Evolutionary conservation across 441 rosid genomes (phyloP), one percentile per base, ranked within the genome.

Genomic region (Gossypium schwendimanii): DNA sequence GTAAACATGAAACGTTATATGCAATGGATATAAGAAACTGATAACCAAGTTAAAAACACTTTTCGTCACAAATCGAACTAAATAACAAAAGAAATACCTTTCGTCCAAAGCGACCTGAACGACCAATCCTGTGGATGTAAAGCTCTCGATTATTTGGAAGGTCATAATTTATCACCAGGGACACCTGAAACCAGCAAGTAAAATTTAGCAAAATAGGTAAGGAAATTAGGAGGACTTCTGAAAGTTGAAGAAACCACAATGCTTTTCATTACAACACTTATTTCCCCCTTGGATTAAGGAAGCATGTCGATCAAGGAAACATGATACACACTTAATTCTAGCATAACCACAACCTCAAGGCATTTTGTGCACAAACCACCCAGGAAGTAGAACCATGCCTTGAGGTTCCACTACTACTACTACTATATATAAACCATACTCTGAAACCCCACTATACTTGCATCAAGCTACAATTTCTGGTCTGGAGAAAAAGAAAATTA

Each of bases 91-190:
- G 67, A 39, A 36, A 63, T 63, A 63, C 67, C 67, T 63, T 63
- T 39, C 67, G 26, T 9, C 67, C 67, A 57, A 94, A 94, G 69
- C 98, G 97, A 66, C 98, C 98, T 26, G 98, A 90, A 20, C 98
- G 97, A 71, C 98, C 98, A 77, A 92, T 94, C 68, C 97, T 87
- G 55, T 94, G 98, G 68, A 94, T 92, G 83, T 94, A 94, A 67
- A 92, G 97, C 82, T 94, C 98, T 83, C 97, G 96, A 82, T 90
- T 92, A 82, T 90, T 92, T 57, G 98, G 97, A 18, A 94, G 95
- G 82, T 94, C 98, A 82, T 94, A 94, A 72, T 94, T 94, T 20
- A 94, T 90, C 75, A 94, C 98, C 69, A 94, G 79, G 50, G 98
- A 94, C 55, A 94, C 97, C 97, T 89, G 80, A 62, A 71, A 61